These are phyloP conservation scores for Vicia faba DNA, from an alignment of 306 rosid species.

Conservation along the genomic window DNA sequence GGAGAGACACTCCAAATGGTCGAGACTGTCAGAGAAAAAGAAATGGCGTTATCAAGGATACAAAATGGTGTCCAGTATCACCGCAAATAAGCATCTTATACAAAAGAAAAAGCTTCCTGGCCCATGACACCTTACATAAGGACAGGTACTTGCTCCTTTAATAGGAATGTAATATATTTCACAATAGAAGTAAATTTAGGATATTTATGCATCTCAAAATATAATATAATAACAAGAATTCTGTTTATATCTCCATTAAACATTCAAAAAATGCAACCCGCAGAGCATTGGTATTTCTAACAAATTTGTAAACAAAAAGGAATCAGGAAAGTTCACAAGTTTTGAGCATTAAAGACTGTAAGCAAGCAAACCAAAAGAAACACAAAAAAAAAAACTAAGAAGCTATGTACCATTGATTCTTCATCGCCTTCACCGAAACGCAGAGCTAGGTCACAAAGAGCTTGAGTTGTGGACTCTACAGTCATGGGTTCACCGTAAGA, in stretches of 20 bases:
- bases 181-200: not conserved
- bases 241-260: not conserved
- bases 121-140: not conserved
- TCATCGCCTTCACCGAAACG: slow-evolving; percentile 98
- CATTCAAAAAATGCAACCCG: slow-evolving; percentile 20
- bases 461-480: slow-evolving; percentile 96
- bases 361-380: slow-evolving; percentile 2
- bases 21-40: slow-evolving; percentile 65
- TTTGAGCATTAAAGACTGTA: not conserved
- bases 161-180: not conserved
- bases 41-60: slow-evolving; percentile 16
- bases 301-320: not conserved
- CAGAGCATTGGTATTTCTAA: not conserved
- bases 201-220: not conserved
- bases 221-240: not conserved
- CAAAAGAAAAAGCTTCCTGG: not conserved
- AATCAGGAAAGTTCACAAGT: not conserved
- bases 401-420: slow-evolving; percentile 86
- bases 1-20: slow-evolving; percentile 93
- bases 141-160: not conserved
- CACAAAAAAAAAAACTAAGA: not conserved
- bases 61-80: not conserved
- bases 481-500: slow-evolving; percentile 98
- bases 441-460: slow-evolving; percentile 94
- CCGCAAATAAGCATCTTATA: slow-evolving; percentile 5